A percentile compares a stretch with the other conserved stretches of the same genome.
These are phyloP conservation scores for Zygnema cylindricum DNA, from an alignment of 139 green algal species.

Conservation along the genomic window DNA sequence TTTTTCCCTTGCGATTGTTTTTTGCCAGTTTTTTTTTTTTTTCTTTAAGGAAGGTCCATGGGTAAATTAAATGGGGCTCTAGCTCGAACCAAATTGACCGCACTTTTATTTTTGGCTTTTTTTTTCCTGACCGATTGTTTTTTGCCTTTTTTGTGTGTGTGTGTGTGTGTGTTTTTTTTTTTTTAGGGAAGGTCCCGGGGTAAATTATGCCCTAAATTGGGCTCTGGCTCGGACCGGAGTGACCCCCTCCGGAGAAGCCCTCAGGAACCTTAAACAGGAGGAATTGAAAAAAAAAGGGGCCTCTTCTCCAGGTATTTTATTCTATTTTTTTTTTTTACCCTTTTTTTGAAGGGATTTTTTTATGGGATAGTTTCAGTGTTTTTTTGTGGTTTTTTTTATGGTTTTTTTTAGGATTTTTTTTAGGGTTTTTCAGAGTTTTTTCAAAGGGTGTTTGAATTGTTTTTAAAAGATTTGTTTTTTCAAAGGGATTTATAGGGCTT, in stretches of 20 bases:
- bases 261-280: slow-evolving; percentile 19
- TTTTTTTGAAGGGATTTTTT: background rate
- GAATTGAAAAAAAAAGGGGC: background rate
- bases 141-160: no score
- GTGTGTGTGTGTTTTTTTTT: background rate
- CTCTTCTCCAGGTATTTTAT: background rate
- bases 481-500: background rate
- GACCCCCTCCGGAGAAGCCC: slow-evolving; percentile 14
- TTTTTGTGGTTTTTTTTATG: background rate
- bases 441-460: slow-evolving; percentile 8
- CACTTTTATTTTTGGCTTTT: background rate
- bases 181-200: slow-evolving; percentile 40
- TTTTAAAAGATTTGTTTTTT: background rate
- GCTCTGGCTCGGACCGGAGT: slow-evolving; percentile 19
- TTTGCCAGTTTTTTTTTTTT: background rate
- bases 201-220: slow-evolving; percentile 52
- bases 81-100: background rate
- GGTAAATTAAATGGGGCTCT: no score
- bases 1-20: background rate
- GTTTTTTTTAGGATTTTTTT: background rate
- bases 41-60: no score
- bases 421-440: background rate
- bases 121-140: slow-evolving; percentile 2
- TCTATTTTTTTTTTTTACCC: background rate
- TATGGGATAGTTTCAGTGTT: no score